These are phyloP conservation scores for Botrytis deweyae DNA, from an alignment of 2,329 filamentous ascomycete species.

Conservation along the genomic window DNA sequence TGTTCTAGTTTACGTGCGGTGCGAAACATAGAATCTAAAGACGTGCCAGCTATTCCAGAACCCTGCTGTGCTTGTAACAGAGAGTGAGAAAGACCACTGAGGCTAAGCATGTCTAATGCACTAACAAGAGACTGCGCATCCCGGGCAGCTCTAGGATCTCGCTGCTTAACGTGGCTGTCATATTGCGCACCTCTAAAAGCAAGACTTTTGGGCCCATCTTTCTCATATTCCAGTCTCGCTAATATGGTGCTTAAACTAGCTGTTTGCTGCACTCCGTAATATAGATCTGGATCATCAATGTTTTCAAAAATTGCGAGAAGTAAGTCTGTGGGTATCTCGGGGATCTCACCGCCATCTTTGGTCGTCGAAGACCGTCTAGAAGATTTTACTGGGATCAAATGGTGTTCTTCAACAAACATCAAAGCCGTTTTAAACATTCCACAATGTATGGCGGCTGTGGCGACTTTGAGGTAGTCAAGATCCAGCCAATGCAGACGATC, in stretches of 20 bases:
- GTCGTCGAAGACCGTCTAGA: conserved; percentile 66
- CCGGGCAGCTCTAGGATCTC: conserved; percentile 52
- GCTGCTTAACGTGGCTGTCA: conserved; percentile 74
- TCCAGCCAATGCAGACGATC: conserved; percentile 85
- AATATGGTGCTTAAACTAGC: conserved; percentile 76
- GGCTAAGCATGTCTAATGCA: conserved; percentile 75
- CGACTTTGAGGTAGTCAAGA: conserved; percentile 69
- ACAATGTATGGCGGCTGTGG: conserved; percentile 71
- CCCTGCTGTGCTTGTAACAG: conserved; percentile 68
- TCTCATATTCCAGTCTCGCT: conserved; percentile 83
- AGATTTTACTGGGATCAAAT: conserved; percentile 54
- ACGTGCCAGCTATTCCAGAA: conserved; percentile 55
- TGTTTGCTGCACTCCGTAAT: conserved; percentile 83
- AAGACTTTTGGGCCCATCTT: conserved; percentile 80
- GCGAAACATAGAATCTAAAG: conserved; percentile 70
- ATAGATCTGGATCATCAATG: conserved; percentile 93
- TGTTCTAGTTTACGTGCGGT: conserved; percentile 81
- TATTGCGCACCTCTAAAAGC: conserved; percentile 89
- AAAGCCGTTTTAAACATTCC: conserved; percentile 86
- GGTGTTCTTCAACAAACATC: conserved; percentile 73
- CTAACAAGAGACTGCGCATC: conserved; percentile 72
- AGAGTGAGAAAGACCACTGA: conserved; percentile 82
- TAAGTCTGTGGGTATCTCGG: conserved; percentile 60
- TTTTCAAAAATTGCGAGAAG: conserved; percentile 83
- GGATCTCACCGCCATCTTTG: conserved; percentile 42